These are phyloP conservation scores for Cladosporium sp. DNA, from an alignment of 2,329 filamentous ascomycete species.

Conservation along the genomic window DNA sequence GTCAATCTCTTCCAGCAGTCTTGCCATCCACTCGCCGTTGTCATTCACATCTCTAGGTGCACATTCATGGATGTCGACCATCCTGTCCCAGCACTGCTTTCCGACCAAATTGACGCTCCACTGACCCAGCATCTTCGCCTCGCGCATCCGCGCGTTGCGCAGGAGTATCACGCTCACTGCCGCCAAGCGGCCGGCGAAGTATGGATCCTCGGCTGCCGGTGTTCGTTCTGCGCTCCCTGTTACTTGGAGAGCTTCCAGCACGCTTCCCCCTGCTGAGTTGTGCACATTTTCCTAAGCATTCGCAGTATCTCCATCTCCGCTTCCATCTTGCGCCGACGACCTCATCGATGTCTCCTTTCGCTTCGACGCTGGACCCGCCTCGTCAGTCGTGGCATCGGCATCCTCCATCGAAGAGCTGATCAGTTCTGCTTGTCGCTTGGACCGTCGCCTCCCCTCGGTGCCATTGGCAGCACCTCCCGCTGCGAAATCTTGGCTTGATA, in stretches of 20 bases:
- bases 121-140: neutral
- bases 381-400: neutral
- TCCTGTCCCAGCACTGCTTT: neutral
- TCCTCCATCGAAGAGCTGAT: neutral
- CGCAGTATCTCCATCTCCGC: too few relatives aligned
- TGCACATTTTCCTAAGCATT: neutral
- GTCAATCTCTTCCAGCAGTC: neutral
- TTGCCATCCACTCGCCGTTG: neutral
- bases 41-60: neutral
- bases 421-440: neutral
- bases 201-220: neutral
- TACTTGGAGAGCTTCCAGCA: neutral
- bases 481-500: neutral
- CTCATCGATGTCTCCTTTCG: neutral
- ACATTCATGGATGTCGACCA: neutral
- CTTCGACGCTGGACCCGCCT: neutral
- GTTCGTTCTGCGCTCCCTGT: neutral
- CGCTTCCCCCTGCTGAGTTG: neutral
- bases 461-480: neutral
- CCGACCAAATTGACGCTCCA: conserved; percentile 8
- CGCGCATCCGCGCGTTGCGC: neutral
- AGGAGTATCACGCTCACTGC: neutral
- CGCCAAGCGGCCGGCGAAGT: neutral
- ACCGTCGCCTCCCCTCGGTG: too few relatives aligned
- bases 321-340: neutral